Percentiles rank a stretch among this genome's conserved stretches.
Evolutionary conservation across 1,284 basidiomycete species (phyloP).

Genomic region (Rhodofomes roseus): DNA sequence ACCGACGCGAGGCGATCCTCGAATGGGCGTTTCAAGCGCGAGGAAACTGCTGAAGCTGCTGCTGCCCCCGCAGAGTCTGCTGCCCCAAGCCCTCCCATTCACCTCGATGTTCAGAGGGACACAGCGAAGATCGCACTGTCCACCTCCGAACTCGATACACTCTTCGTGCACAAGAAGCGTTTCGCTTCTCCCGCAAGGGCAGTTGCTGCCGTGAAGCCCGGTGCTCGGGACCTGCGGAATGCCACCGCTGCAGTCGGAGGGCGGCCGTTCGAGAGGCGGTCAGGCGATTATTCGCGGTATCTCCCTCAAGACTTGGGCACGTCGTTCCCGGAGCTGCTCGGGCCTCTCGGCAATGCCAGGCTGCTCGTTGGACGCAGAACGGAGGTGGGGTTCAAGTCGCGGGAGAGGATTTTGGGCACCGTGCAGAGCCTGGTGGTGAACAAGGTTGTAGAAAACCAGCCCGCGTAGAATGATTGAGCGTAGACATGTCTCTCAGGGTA

Average conservation of each 20-base stretch:
- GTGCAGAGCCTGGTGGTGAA: conserved; percentile 15
- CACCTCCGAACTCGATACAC: conserved; percentile 4
- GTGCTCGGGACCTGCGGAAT: neutral
- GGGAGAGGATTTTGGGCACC: conserved; percentile 18
- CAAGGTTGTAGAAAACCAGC: neutral
- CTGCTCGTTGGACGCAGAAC: conserved; percentile 40
- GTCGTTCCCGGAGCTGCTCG: conserved; percentile 24
- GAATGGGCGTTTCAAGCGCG: neutral
- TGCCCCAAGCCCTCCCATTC: neutral
- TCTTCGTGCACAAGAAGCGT: conserved; percentile 15
- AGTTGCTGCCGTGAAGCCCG: neutral
- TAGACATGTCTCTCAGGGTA: neutral
- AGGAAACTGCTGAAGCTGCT: neutral
- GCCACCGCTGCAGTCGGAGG: conserved; percentile 7
- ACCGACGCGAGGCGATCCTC: neutral
- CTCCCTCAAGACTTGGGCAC: conserved; percentile 19
- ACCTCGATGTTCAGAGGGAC: neutral
- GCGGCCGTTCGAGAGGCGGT: conserved; percentile 33
- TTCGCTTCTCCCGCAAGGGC: neutral
- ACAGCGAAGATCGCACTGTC: neutral
- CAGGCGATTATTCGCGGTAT: conserved; percentile 51
- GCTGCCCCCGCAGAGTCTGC: neutral
- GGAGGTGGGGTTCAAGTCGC: conserved; percentile 33
- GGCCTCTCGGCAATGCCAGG: conserved; percentile 38
- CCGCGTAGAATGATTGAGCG: neutral